Base-by-base conservation (phyloP, 1,139 yeast species). In the Geotrichum macrosporum region DNA sequence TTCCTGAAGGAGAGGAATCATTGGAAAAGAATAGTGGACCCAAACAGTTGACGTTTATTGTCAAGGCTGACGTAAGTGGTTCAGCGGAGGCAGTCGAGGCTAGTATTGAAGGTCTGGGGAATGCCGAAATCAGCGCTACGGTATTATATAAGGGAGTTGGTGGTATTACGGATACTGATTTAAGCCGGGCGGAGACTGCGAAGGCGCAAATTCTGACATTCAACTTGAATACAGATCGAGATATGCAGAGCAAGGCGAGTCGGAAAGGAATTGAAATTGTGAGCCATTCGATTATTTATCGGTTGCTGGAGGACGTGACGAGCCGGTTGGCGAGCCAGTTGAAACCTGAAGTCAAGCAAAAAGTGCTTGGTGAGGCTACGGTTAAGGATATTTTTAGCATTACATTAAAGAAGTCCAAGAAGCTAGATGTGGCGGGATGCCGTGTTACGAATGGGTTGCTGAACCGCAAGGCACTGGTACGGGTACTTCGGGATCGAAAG, bases 61-160 rank as follows among this genome's bases (percentile, higher is more conserved):
- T 94, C 42, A 87, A 86, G 61, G 84, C 95, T 0, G 99, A 94
- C 65, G 97, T 92, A 1, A 82, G 83, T 44, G 84, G 83, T 1
- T 78, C 83, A 5, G 74, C 73, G 0, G 84, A 78, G 55, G 84
- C 84, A 0, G 76, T 78, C 19, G 76, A 72, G 33, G 96, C 89
- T 61, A 81, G 94, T 57, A 78, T 94, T 43, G 74, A 75, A 53
- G 82, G 82, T 5, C 68, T 92, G 20, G 97, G 97, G 3, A 89
- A 92, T 63, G 85, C 83, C 2, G 95, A 85, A 59, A 92, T 92
- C 10, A 71, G 72, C 51, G 77, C 92, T 4, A 68, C 73, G 16
- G 81, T 92, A 1, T 65, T 92, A 3, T 77, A 77, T 41, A 75
- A 81, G 44, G 89, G 82, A 32, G 96, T 92, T 2, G 98, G 98